Base-by-base conservation (phyloP, 202 grass and related monocot genomes). In the Brachypodium distachyon region DNA sequence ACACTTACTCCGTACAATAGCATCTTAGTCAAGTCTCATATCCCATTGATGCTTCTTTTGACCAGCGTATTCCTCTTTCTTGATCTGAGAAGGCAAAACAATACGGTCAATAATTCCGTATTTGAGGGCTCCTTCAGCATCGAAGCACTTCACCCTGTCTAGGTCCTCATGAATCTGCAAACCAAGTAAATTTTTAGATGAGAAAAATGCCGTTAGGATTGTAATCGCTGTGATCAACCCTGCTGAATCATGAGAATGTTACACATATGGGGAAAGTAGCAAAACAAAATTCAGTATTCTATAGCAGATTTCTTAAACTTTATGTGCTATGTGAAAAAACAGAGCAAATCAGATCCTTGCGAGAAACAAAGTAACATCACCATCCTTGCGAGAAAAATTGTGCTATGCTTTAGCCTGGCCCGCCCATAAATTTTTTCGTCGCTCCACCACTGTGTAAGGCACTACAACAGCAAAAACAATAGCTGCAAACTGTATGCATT, bases 31-130 rank as follows among this genome's bases (percentile, higher is more conserved):
- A 57, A 88, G 81, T 61, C 81, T 81, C 48, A 84, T 53, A 48
- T 88, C 84, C 9, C 70, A 81, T 42, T 62, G 58, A 8, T 87
- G 72, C 66, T 77, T 87, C 65, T 79, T 84, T 10, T 83, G 46
- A 4, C 19, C 76, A 4, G 81, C 76, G 38, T n/a, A n/a, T n/a
- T 73, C 85, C 73, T 77, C 73, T 42, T 82, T 87, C 63, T 90
- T 92, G 86, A 93, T 93, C 11, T 87, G 68, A 36, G 91, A 71
- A 26, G 86, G 87, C 74, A 73, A 77, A n/a, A 92, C 55, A 58
- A 99, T 87, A 21, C 85, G 73, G 62, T 95, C 96, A 5, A 95
- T 95, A 40, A 95, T 61, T 13, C 89, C 85, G 67, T 99, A 99
- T 29, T 99, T 92, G 1, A 99, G 72, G 69, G 96, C 92, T 78